Evolutionary conservation across 73 alveolate species (phyloP), one percentile per base, ranked within the genome.

Genomic region (Paramecium primaurelia): DNA sequence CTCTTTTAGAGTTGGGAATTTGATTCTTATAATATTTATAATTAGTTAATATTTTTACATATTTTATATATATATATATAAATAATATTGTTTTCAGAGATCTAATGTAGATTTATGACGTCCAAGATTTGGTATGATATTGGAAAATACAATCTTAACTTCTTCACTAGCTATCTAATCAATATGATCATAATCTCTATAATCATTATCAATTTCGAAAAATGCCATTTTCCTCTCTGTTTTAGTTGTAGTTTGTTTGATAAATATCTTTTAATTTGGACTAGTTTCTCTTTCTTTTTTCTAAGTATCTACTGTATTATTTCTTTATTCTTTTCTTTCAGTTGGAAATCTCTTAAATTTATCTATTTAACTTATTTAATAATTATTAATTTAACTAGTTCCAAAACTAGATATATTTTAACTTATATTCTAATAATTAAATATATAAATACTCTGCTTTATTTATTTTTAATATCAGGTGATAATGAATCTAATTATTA

Each of bases 1-100:
- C 88, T 2, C 83, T 94, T 22, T 68, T 75, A 58, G 97, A 94
- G 40, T 71, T 94, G 44, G 97, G 96, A 42, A 45, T 94, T 28
- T 94, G 95, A 94, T 59, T 11, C 26, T 11, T 28, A 5, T 75
- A n/a, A 25, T 34, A 73, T 36, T 54, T 54, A 16, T 54, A 22
- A 22, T 22, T 22, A 0, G 25, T 22, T 22, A 22, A 22, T 22
- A 22, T 22, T 22, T 22, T 22, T 22, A 22, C 25, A n/a, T n/a
- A n/a, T n/a, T n/a, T n/a, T n/a, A n/a, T 22, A 22, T 22, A 22
- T 22, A 22, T 22, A 14, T 30, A 36, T 75, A 75, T 16, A 38
- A 54, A 18, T 18, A 54, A 54, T 54, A 18, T 18, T 54, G 30
- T n/a, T 38, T 75, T 71, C 88, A 75, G 88, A 75, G 60, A 75